Evolutionary conservation across 2,329 filamentous ascomycete species (phyloP), one percentile per base, ranked within the genome.

Genomic region (Claviceps africana): DNA sequence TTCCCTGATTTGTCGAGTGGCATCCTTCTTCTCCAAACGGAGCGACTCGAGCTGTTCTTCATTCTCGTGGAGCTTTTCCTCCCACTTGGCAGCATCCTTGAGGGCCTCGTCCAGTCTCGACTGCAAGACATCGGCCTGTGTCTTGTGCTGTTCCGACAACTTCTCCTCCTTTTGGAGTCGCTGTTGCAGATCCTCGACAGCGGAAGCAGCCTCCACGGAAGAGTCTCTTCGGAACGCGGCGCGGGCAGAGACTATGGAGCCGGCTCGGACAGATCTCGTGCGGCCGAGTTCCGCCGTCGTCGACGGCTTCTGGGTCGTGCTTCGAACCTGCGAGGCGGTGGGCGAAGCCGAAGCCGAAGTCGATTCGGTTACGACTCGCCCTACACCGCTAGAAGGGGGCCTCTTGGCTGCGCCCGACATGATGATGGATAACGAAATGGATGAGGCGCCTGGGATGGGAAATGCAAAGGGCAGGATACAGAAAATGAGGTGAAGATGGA

Each of bases 31-130:
- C 62, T 95, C 88, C 61, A 87, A 89, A 62, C 83, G 82, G 51
- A 97, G 74, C 8, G 78, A 73, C 67, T 95, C 89, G 54, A 91
- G 79, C 62, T 84, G 82, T 66, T 91, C 87, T 56, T 93, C 89
- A 62, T 81, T 83, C 67, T 95, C 90, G 65, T 96, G 90, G 46
- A 86, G 76, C 57, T 81, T 82, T 65, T 97, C 91, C 67, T 98
- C 93, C 37, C 96, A 72, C 69, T 86, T 88, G 51, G 80, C 80
- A 62, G 95, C 90, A 66, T 96, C 89, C 59, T 81, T 79, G 53
- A 85, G 70, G 46, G 88, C 81, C 59, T 97, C 91, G 63, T 97
- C 89, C 8, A 97, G 77, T 60, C 87, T 82, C 58, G 85, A 78
- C 69, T 95, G 88, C 58, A 97, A 72, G 46, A 95, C 83, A 54